A percentile compares a stretch with the other conserved stretches of the same genome.
phyloP scores from a whole-genome alignment of 352 stramenopile species.

The Pythium inflatum region DNA sequence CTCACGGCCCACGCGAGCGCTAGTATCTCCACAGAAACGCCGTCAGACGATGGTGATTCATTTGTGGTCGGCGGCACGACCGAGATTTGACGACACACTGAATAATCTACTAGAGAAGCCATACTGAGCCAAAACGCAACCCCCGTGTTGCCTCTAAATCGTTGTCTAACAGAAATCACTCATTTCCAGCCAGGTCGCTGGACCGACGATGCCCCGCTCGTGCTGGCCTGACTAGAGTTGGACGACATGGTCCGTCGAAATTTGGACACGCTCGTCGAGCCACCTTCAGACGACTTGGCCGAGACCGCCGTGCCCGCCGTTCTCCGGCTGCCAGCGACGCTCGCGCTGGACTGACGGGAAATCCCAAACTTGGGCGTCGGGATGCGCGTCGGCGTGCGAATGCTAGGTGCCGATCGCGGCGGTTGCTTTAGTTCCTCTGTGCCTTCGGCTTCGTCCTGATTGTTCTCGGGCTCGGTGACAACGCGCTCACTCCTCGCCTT shows the following conservation, averaged over 20 bases:
- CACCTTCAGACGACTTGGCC: constrained; percentile 20
- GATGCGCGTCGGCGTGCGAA: constrained; percentile 17
- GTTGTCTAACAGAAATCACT: constrained; percentile 7
- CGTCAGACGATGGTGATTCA: neutral
- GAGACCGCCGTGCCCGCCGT: neutral
- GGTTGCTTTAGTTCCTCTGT: neutral
- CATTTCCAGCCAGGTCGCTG: constrained; percentile 27
- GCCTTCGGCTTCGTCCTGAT: constrained; percentile 23
- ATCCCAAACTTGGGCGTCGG: constrained; percentile 17
- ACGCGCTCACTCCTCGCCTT: constrained; percentile 15
- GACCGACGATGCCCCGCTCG: constrained; percentile 11
- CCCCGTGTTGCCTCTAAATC: neutral
- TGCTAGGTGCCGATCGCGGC: neutral
- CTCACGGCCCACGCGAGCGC: constrained; percentile 7
- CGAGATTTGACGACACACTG: constrained; percentile 19
- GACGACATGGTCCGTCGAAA: constrained; percentile 18
- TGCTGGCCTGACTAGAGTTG: constrained; percentile 17
- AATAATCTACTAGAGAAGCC: constrained; percentile 20
- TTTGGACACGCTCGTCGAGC: constrained; percentile 2
- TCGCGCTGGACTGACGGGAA: constrained; percentile 14
- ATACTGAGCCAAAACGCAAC: constrained; percentile 8
- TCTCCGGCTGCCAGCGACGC: constrained; percentile 10
- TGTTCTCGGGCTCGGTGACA: neutral
- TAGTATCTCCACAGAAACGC: too few species aligned
- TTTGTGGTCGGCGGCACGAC: constrained; percentile 20